Percentiles rank a stretch among this genome's conserved stretches.
These are phyloP conservation scores for Populus hybrid DNA, from an alignment of 441 rosid genomes.

Conservation along the genomic window DNA sequence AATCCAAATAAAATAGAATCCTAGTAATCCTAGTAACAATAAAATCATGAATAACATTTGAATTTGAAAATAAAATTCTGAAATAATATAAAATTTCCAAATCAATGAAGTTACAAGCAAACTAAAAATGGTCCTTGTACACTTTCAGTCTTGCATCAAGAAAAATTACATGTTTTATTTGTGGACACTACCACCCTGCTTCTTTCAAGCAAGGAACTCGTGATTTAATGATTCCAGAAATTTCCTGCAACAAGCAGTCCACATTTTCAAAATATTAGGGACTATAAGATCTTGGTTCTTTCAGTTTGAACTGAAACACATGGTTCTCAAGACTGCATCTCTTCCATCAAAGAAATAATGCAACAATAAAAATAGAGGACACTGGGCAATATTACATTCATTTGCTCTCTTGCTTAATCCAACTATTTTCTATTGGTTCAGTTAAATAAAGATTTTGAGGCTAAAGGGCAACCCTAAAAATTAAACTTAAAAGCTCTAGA, in stretches of 20 bases:
- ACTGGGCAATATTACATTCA: too few relatives aligned
- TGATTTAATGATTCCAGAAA: not conserved
- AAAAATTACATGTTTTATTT: not conserved
- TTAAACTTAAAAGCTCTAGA: not conserved
- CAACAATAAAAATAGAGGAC: not conserved
- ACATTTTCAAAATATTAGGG: not conserved
- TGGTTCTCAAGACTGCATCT: not conserved
- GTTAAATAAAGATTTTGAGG: not conserved
- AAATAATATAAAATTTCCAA: not conserved
- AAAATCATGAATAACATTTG: not conserved
- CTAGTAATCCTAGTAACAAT: too few relatives aligned
- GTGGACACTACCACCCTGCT: not conserved
- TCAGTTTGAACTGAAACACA: not conserved
- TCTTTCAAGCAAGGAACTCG: not conserved
- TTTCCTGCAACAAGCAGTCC: not conserved
- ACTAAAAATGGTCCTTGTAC: not conserved
- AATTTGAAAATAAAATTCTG: not conserved
- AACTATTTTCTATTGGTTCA: not conserved
- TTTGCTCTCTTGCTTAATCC: not conserved
- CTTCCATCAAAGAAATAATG: not conserved
- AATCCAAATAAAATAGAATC: not conserved
- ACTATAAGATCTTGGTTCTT: not conserved
- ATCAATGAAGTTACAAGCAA: not conserved
- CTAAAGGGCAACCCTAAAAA: not conserved
- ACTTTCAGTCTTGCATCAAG: not conserved